These are phyloP conservation scores for Auricularia sp. DNA, from an alignment of 768 basidiomycete genomes.

Conservation along the genomic window DNA sequence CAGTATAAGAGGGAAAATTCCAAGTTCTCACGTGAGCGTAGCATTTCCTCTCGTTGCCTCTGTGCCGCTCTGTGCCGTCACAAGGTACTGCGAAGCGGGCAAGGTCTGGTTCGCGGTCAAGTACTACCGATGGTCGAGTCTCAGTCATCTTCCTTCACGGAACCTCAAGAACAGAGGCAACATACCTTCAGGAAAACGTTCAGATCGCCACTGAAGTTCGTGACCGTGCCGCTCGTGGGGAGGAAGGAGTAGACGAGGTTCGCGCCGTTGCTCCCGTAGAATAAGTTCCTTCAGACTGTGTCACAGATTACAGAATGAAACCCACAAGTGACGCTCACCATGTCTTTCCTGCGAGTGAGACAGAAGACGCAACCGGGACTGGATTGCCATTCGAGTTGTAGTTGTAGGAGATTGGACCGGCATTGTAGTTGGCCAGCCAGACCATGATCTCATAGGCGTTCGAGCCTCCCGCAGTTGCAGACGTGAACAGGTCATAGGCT, in stretches of 20 bases:
- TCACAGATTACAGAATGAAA: too few relatives aligned
- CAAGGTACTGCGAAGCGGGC: slow-evolving; percentile 44
- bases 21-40: slow-evolving; percentile 2
- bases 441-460: slow-evolving; percentile 47
- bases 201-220: slow-evolving; percentile 45
- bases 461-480: slow-evolving; percentile 36
- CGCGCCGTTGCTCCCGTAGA: slow-evolving; percentile 41
- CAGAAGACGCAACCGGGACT: slow-evolving; percentile 32
- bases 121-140: slow-evolving; percentile 27
- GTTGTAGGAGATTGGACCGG: slow-evolving; percentile 44
- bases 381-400: slow-evolving; percentile 41
- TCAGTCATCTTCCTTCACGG: background rate
- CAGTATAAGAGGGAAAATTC: background rate
- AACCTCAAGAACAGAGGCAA: background rate
- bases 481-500: slow-evolving; percentile 59
- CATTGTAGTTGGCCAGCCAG: slow-evolving; percentile 51
- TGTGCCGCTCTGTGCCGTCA: slow-evolving; percentile 50
- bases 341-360: slow-evolving; percentile 38
- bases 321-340: slow-evolving; percentile 28
- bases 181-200: slow-evolving; percentile 41
- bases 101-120: slow-evolving; percentile 38
- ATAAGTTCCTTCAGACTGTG: slow-evolving; percentile 37
- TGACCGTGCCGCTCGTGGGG: slow-evolving; percentile 28
- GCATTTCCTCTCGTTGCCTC: slow-evolving; percentile 36
- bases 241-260: slow-evolving; percentile 35